phyloP scores from a whole-genome alignment of 306 rosid genomes.

The Ochetophila trinervis region DNA sequence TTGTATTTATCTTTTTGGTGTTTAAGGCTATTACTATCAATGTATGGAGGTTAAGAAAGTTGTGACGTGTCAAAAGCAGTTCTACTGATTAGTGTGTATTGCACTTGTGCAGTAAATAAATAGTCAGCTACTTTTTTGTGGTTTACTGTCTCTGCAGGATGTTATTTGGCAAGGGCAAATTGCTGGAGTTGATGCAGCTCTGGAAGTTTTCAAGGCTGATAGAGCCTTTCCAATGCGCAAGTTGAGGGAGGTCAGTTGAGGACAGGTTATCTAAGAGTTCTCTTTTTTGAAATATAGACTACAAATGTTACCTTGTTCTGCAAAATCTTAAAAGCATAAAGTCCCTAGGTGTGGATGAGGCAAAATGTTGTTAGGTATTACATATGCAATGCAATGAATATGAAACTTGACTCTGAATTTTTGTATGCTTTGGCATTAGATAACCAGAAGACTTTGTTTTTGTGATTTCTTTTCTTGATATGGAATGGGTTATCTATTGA shows the following conservation, averaged over 20 bases:
- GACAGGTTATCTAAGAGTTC: background rate
- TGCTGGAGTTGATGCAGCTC: slow-evolving; percentile 83
- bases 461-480: background rate
- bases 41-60: slow-evolving; percentile 1
- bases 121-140: background rate
- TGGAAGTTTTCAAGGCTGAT: slow-evolving; percentile 76
- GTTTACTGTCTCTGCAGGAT: slow-evolving; percentile 48
- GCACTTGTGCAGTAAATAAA: background rate
- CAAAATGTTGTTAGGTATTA: no score
- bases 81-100: background rate
- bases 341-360: no score
- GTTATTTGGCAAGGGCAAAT: slow-evolving; percentile 82
- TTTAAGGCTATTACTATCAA: background rate
- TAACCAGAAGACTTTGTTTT: background rate
- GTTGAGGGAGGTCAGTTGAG: slow-evolving; percentile 61
- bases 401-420: no score
- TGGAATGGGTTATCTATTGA: background rate
- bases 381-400: no score
- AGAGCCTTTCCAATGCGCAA: slow-evolving; percentile 69
- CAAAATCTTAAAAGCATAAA: no score
- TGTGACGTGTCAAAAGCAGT: background rate
- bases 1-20: background rate
- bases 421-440: background rate
- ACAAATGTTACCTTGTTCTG: background rate
- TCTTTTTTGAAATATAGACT: background rate